These are phyloP conservation scores for Casaregolazyma lundiana DNA, from an alignment of 1,139 yeast species.

Conservation along the genomic window DNA sequence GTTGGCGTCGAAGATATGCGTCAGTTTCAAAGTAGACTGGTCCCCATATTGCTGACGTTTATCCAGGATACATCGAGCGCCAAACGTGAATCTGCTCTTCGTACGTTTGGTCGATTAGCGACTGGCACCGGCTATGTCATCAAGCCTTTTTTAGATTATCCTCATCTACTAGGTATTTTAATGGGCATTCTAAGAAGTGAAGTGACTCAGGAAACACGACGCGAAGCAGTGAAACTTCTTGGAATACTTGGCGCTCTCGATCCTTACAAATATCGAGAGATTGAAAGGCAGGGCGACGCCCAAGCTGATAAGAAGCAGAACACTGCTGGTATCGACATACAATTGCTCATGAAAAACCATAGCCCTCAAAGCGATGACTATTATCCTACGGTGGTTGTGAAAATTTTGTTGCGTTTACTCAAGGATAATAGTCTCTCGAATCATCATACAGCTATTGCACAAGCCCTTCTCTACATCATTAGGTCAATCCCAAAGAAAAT, in stretches of 20 bases:
- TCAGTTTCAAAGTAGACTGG: conserved; percentile 65
- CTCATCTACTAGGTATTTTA: conserved; percentile 76
- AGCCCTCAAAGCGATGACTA: conserved; percentile 93
- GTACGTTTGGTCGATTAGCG: conserved; percentile 82
- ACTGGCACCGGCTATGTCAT: conserved; percentile 93
- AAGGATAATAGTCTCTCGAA: conserved; percentile 80
- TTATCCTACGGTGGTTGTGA: conserved; percentile 91
- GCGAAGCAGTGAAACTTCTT: conserved; percentile 81
- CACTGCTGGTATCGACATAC: conserved; percentile 78
- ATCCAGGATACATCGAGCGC: conserved; percentile 72
- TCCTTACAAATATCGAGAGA: conserved; percentile 91
- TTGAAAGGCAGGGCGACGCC: conserved; percentile 62
- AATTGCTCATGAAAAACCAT: conserved; percentile 86
- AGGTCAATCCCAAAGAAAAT: conserved; percentile 85
- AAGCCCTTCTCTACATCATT: conserved; percentile 86
- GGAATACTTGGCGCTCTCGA: conserved; percentile 96
- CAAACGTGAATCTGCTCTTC: conserved; percentile 88
- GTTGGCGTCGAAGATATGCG: conserved; percentile 85
- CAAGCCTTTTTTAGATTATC: conserved; percentile 87
- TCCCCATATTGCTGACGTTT: conserved; percentile 84
- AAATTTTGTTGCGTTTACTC: conserved; percentile 72
- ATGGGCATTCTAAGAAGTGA: conserved; percentile 80
- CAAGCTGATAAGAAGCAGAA: conserved; percentile 69
- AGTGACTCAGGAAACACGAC: conserved; percentile 62
- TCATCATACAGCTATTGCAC: conserved; percentile 87